Conservation (phyloP, 768 basidiomycete genomes). For the Crucibulum laeve region DNA sequence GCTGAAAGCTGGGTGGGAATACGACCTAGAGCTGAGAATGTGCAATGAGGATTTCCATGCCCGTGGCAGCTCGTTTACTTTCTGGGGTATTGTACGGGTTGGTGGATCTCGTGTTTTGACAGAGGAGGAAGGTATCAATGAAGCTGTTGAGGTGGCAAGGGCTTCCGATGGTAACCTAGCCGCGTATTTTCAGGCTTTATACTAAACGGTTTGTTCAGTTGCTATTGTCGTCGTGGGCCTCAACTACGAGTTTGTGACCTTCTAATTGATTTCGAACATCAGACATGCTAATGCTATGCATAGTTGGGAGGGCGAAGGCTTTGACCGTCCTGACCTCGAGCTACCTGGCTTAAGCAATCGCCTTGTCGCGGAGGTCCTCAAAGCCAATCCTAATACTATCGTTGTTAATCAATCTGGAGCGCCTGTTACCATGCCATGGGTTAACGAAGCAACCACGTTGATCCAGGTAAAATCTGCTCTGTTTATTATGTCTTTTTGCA, state of each 20-base stretch:
- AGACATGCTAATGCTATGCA: not conserved
- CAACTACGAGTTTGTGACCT: conserved; percentile 43
- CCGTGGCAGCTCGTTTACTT: conserved; percentile 27
- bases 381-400: conserved; percentile 50
- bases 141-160: conserved; percentile 34
- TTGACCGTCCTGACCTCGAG: conserved; percentile 46
- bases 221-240: conserved; percentile 48
- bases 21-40: conserved; percentile 35
- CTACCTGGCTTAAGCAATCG: conserved; percentile 48
- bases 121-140: conserved; percentile 33
- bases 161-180: conserved; percentile 29
- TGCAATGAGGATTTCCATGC: conserved; percentile 27
- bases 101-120: conserved; percentile 29
- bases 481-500: not conserved
- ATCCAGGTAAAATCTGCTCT: conserved; percentile 27
- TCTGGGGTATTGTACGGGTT: conserved; percentile 36
- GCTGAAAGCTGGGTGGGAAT: conserved; percentile 36
- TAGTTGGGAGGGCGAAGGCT: conserved; percentile 54
- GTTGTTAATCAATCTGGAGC: conserved; percentile 56
- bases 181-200: not conserved
- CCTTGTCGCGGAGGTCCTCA: conserved; percentile 42
- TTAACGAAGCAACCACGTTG: conserved; percentile 29
- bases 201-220: conserved; percentile 18
- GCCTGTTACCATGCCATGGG: conserved; percentile 54
- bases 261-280: not conserved